Evolutionary conservation across 106 monocot species (phyloP), one percentile per base, ranked within the genome.

Genomic region (Iris macrosiphon): DNA sequence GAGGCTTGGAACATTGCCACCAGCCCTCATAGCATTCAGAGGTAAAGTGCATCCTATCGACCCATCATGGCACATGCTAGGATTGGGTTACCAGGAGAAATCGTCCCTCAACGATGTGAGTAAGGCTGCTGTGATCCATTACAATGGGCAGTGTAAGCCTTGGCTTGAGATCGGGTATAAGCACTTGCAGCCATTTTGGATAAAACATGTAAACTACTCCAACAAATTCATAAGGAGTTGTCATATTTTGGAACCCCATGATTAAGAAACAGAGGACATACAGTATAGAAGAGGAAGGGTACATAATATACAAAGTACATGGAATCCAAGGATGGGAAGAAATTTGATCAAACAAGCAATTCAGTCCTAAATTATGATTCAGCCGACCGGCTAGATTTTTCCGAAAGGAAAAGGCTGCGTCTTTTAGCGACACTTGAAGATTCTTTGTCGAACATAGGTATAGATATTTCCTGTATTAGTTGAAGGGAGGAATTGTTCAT

Each of bases 101-200:
- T 74, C 89, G 8, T 56, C 77, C 55, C 45, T 83, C 16, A 65
- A 72, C 7, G 62, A 31, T 4, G 75, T 83, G 35, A 61, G 42
- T 31, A 76, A 82, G 32, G 75, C 95, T 44, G 85, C 95, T 2
- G 95, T 96, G 32, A 80, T 96, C 23, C 95, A 89, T 48, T 96
- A 85, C 62, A 96, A 96, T 67, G 89, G 95, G 0, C 89, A 89
- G 55, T 76, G 70, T 59, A 89, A 96, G 42, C 89, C 95, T 27
- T 96, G 95, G 89, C 72, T 96, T 12, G 89, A 86, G n/a, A 89
- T 96, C 17, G 95, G 76, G 3, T 96, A 75, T 59, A 81, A 72
- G 37, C 81, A 85, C 31, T 77, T 96, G 22, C 85, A 74, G 42
- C 79, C 82, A 16, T 85, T 96, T 40, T 89, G 95, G 89, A 79